These are phyloP conservation scores for Plasmodium berghei DNA, from an alignment of 169 alveolate species.

Conservation along the genomic window DNA sequence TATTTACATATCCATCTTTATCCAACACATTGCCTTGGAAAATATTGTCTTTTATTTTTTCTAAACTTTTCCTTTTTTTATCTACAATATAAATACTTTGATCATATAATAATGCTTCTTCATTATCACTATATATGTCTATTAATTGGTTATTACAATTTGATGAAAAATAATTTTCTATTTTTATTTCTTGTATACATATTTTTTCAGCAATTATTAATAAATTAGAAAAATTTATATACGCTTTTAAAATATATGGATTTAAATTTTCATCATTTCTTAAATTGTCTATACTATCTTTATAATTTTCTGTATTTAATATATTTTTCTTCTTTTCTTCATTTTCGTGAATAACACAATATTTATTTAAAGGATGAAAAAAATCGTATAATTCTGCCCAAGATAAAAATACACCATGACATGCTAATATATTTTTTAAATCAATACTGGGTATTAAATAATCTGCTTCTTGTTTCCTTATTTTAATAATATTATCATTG, in stretches of 20 bases:
- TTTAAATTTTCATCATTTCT: not conserved
- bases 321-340: conserved; percentile 1
- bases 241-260: conserved; percentile 63
- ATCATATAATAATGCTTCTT: not conserved
- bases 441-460: conserved; percentile 44
- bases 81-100: not conserved
- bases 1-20: not conserved
- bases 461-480: conserved; percentile 1
- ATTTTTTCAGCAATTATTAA: conserved; percentile 6
- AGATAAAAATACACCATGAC: conserved; percentile 43
- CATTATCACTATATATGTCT: not conserved
- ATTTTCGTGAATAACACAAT: conserved; percentile 41
- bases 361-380: conserved; percentile 60
- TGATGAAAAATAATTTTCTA: not conserved
- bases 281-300: too few relatives aligned
- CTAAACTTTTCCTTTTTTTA: not conserved
- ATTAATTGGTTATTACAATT: too few relatives aligned
- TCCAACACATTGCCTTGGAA: not conserved
- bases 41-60: not conserved
- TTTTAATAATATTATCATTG: too few relatives aligned
- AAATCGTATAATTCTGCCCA: conserved; percentile 74
- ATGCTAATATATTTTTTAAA: conserved; percentile 24
- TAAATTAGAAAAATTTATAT: conserved; percentile 46
- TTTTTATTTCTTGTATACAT: not conserved
- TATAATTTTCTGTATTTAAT: not conserved